A percentile compares a stretch with the other conserved stretches of the same genome.
These are phyloP conservation scores for Hypoxylon lenormandii DNA, from an alignment of 495 filamentous ascomycete genomes.

Conservation along the genomic window DNA sequence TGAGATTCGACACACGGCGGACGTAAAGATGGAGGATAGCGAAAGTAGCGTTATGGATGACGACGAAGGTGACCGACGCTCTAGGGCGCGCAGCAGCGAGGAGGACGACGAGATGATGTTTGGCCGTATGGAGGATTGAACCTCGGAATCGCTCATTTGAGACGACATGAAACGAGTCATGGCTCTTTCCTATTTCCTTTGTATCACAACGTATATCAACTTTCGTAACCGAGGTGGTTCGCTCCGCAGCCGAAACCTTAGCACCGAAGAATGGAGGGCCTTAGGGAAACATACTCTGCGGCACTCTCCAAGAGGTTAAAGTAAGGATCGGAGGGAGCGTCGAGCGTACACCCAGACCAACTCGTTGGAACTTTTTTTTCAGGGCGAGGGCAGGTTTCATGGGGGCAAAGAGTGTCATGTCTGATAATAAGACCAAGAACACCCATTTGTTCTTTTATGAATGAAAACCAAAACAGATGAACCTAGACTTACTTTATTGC, in stretches of 20 bases:
- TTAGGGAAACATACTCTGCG: constrained; percentile 33
- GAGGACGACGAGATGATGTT: constrained; percentile 92
- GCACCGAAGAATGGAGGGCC: constrained; percentile 68
- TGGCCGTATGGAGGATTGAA: constrained; percentile 92
- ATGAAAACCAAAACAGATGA: constrained; percentile 41
- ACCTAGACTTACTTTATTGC: constrained; percentile 26
- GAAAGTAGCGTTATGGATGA: constrained; percentile 77
- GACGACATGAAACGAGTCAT: constrained; percentile 47
- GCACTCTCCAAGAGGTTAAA: constrained; percentile 70
- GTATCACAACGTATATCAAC: constrained; percentile 59
- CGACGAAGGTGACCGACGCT: constrained; percentile 78
- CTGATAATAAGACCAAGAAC: constrained; percentile 39
- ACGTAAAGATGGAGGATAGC: constrained; percentile 77
- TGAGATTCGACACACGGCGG: constrained; percentile 57
- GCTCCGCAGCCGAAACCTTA: constrained; percentile 68
- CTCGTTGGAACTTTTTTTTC: constrained; percentile 36
- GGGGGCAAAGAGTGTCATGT: constrained; percentile 36
- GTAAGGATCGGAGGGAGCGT: constrained; percentile 69
- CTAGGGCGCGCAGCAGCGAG: constrained; percentile 77
- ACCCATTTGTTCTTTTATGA: constrained; percentile 48
- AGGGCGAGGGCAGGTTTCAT: constrained; percentile 26
- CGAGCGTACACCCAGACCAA: constrained; percentile 62
- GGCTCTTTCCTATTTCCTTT: constrained; percentile 56
- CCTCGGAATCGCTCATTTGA: constrained; percentile 25
- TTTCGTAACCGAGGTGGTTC: constrained; percentile 59